Evolutionary conservation across 805 yeast species (phyloP), one percentile per base, ranked within the genome.

Genomic region (Sungouiozyma intestinalis): DNA sequence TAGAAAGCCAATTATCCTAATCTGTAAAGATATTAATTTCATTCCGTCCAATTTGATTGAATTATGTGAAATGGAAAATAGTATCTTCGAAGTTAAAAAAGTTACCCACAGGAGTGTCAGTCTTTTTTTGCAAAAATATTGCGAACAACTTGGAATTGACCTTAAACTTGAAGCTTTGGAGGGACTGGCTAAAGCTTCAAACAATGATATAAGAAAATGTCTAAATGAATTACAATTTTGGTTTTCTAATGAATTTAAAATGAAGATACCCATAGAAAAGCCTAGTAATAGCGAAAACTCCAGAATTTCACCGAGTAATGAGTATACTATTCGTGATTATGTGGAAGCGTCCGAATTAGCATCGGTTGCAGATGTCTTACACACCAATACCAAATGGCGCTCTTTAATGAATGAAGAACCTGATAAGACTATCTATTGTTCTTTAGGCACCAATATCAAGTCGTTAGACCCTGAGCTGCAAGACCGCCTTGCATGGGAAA

Each of bases 1-100:
- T 0, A 67, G 85, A 48, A 64, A 88, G 41, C 95, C 95, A 0
- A 70, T 85, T 0, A 69, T 84, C 1, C 47, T 85, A 13, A 80
- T 87, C 0, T 82, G 88, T 53, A 64, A 69, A 6, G 76, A 75
- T 46, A 41, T 65, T 2, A 53, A 56, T 8, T 64, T 60, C 29
- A 59, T 81, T 4, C 87, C 87, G 0, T 49, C 53, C 21, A 64
- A 58, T 36, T 53, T 81, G 4, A 46, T 71, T 16, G 73, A 74
- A 7, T 53, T 68, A 35, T 74, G 78, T 0, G 48, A 48, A 15
- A 68, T 61, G 37, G 74, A 72, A 34, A 52, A 64, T 7, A 60
- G 78, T 0, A 62, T 60, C 24, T 68, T 60, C 40, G 52, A 56
- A 33, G 66, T 63, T 35, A 53, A 40, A 31, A 52, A 21, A 27